These are phyloP conservation scores for Gelatoporia subvermispora DNA, from an alignment of 768 basidiomycete species.

Conservation along the genomic window DNA sequence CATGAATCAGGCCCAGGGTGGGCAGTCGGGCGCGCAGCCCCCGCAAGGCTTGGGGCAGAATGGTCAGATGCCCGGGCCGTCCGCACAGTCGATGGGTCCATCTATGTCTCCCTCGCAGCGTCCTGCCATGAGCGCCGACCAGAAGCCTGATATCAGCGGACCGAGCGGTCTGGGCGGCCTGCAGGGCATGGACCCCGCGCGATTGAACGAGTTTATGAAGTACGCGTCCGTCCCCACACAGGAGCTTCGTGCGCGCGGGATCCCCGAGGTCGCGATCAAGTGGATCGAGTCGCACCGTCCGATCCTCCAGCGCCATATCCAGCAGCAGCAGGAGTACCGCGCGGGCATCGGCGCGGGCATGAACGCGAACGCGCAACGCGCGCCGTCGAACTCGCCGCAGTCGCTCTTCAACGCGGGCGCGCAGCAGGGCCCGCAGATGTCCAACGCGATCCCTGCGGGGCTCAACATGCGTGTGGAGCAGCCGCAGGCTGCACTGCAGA, in stretches of 20 bases:
- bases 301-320: conserved; percentile 17
- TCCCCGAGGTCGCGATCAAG: conserved; percentile 46
- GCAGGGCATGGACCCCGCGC: conserved; percentile 24
- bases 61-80: neutral
- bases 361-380: neutral
- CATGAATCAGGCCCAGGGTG: too few relatives aligned
- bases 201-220: conserved; percentile 41
- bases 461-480: neutral
- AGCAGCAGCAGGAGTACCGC: conserved; percentile 13
- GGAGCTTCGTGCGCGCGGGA: conserved; percentile 49
- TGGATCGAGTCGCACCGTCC: conserved; percentile 53
- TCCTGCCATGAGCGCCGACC: neutral
- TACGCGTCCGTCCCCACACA: conserved; percentile 41
- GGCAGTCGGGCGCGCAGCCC: too few relatives aligned
- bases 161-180: conserved; percentile 1
- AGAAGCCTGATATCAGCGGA: neutral
- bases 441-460: neutral
- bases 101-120: neutral
- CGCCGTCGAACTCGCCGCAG: neutral
- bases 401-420: neutral
- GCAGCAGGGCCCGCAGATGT: neutral
- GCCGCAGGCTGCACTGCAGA: neutral
- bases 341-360: neutral
- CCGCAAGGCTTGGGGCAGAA: too few relatives aligned
- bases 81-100: neutral